These are phyloP conservation scores for Nakaseomyces glabratus DNA, from an alignment of 1,139 yeast genomes.

Conservation along the genomic window DNA sequence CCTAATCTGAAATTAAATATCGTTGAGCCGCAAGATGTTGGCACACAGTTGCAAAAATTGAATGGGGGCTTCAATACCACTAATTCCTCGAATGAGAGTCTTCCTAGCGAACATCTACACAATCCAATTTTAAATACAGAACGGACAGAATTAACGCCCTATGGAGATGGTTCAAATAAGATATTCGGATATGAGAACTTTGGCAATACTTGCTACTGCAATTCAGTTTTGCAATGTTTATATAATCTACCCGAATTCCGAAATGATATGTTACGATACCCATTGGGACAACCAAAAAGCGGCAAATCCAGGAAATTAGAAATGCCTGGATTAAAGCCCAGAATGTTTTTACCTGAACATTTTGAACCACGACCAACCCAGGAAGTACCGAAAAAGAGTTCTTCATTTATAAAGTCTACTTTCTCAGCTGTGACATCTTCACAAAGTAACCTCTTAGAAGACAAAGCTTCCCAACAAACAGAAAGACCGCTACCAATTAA, in stretches of 20 bases:
- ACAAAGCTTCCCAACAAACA: no score
- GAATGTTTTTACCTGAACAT: constrained; percentile 34
- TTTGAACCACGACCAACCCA: constrained; percentile 5
- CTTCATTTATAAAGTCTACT: not conserved
- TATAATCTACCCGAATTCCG: constrained; percentile 65
- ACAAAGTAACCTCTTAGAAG: no score
- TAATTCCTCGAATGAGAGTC: constrained; percentile 5
- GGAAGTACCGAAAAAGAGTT: not conserved
- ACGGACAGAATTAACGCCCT: constrained; percentile 24
- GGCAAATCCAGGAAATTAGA: constrained; percentile 32
- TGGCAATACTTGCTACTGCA: constrained; percentile 87
- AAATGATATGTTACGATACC: constrained; percentile 41
- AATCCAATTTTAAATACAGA: constrained; percentile 2
- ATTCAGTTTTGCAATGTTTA: constrained; percentile 77
- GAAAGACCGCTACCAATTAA: no score
- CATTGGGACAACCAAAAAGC: constrained; percentile 26
- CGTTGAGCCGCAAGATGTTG: not conserved
- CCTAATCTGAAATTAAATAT: not conserved
- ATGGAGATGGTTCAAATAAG: constrained; percentile 58
- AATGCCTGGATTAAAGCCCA: constrained; percentile 38
- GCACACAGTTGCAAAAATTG: not conserved
- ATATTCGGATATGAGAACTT: constrained; percentile 90
- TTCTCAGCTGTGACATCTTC: no score
- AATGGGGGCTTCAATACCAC: not conserved
- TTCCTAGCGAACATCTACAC: not conserved